These are phyloP conservation scores for Fomitopsis serialis DNA, from an alignment of 768 basidiomycete genomes.

Conservation along the genomic window DNA sequence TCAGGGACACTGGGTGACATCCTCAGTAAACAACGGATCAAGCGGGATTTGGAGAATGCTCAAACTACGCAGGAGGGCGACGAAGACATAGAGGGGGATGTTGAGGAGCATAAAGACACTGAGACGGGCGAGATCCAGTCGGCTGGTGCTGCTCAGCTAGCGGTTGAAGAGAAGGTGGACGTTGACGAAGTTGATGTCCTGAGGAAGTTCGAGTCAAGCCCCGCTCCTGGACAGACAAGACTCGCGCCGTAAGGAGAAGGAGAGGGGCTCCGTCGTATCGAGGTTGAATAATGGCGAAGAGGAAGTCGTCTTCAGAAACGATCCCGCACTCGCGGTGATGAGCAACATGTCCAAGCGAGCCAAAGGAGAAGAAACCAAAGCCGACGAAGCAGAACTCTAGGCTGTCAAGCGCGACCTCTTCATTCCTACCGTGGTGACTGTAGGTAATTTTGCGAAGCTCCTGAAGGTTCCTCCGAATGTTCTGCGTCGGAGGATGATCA, in stretches of 20 bases:
- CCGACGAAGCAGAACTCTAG: conserved; percentile 5
- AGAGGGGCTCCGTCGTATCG: conserved; percentile 17
- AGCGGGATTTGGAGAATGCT: neutral
- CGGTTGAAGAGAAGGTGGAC: too few relatives aligned
- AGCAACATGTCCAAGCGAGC: neutral
- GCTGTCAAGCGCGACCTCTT: conserved; percentile 31
- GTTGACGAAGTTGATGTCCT: neutral
- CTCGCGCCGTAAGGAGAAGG: conserved; percentile 9
- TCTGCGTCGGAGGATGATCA: conserved; percentile 63
- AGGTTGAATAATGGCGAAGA: neutral
- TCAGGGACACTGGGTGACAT: conserved; percentile 6
- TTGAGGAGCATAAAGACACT: neutral
- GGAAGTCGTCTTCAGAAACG: conserved; percentile 9
- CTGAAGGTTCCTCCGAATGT: conserved; percentile 57
- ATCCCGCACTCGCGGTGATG: conserved; percentile 9
- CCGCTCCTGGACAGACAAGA: neutral
- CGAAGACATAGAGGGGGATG: neutral
- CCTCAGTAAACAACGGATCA: conserved; percentile 3
- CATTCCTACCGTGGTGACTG: conserved; percentile 75
- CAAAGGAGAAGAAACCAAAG: conserved; percentile 11
- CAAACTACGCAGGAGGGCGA: neutral
- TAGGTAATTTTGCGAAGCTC: conserved; percentile 64
- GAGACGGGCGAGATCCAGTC: neutral
- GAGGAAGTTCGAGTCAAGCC: neutral
- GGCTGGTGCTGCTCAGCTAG: neutral